Conservation (phyloP, 805 yeast species). For the Ogataea methanolica region DNA sequence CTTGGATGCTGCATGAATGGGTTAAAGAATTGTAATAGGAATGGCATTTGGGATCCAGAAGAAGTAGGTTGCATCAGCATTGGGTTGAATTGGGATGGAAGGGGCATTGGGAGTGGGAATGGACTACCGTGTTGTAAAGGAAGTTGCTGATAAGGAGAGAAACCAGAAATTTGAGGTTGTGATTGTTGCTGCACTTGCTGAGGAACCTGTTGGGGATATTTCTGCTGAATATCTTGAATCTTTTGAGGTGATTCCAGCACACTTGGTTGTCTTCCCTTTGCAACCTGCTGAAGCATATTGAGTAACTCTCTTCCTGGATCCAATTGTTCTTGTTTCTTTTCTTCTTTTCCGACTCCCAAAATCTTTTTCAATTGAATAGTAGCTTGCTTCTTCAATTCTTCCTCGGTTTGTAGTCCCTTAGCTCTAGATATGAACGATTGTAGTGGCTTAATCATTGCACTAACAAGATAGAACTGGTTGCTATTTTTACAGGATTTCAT, state of each 20-base stretch:
- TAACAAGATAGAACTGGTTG: conserved; percentile 39
- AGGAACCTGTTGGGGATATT: conserved; percentile 3
- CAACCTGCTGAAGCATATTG: conserved; percentile 52
- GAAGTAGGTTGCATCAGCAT: conserved; percentile 5
- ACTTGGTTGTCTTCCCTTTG: conserved; percentile 27
- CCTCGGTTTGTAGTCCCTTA: conserved; percentile 47
- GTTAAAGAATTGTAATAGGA: conserved; percentile 23
- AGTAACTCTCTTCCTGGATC: conserved; percentile 80
- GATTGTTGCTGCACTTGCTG: conserved; percentile 6
- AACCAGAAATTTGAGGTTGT: conserved; percentile 1
- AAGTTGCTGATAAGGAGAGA: conserved; percentile 2
- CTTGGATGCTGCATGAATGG: conserved; percentile 19
- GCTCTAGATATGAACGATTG: conserved; percentile 51
- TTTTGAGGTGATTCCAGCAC: conserved; percentile 2
- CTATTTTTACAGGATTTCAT: conserved; percentile 30
- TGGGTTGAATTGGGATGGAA: conserved; percentile 12
- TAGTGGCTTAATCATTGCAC: conserved; percentile 47
- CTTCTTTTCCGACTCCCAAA: conserved; percentile 48
- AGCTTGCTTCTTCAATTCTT: conserved; percentile 56
- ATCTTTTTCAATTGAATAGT: conserved; percentile 60
- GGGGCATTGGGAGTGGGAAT: conserved; percentile 8
- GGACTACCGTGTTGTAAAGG: conserved; percentile 1
- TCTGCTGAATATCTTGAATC: background rate
- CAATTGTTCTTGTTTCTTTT: conserved; percentile 22
- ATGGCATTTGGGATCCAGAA: conserved; percentile 12